Evolutionary conservation across 176 grass and related monocot genomes (phyloP).

Genomic region (Phoenix dactylifera): DNA sequence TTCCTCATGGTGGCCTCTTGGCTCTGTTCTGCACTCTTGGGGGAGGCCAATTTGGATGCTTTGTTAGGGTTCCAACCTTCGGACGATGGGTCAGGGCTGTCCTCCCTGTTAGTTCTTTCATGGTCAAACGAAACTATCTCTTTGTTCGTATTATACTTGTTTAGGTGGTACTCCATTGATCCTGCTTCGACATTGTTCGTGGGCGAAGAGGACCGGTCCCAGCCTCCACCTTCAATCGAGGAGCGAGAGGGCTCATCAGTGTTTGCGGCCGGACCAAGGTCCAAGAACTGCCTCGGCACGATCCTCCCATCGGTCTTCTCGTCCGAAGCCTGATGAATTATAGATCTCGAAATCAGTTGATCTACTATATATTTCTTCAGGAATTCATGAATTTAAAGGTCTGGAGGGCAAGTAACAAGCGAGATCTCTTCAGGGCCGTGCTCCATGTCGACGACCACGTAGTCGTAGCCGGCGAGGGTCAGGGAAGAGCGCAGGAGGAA

Average conservation of each 20-base stretch:
- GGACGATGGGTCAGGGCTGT: slow-evolving; percentile 15
- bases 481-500: too few relatives aligned
- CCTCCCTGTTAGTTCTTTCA: slow-evolving; percentile 7
- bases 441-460: too few relatives aligned
- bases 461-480: too few relatives aligned
- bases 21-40: slow-evolving; percentile 34
- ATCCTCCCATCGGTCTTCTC: slow-evolving; percentile 6
- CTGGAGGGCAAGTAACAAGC: too few relatives aligned
- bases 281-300: slow-evolving; percentile 54
- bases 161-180: too few relatives aligned
- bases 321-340: slow-evolving; percentile 10
- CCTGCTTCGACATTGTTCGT: background rate
- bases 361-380: too few relatives aligned
- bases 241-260: slow-evolving; percentile 56
- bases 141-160: background rate
- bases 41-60: slow-evolving; percentile 4
- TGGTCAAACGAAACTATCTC: slow-evolving; percentile 23
- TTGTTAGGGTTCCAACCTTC: too few relatives aligned
- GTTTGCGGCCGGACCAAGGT: slow-evolving; percentile 21
- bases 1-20: slow-evolving; percentile 81
- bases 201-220: slow-evolving; percentile 27
- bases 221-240: slow-evolving; percentile 61
- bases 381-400: too few relatives aligned
- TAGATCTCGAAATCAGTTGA: too few relatives aligned
- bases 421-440: too few relatives aligned